Percentiles rank a stretch among this genome's conserved stretches.
Evolutionary conservation across 2,329 filamentous ascomycete species (phyloP).

Genomic region (Venturia nashicola): DNA sequence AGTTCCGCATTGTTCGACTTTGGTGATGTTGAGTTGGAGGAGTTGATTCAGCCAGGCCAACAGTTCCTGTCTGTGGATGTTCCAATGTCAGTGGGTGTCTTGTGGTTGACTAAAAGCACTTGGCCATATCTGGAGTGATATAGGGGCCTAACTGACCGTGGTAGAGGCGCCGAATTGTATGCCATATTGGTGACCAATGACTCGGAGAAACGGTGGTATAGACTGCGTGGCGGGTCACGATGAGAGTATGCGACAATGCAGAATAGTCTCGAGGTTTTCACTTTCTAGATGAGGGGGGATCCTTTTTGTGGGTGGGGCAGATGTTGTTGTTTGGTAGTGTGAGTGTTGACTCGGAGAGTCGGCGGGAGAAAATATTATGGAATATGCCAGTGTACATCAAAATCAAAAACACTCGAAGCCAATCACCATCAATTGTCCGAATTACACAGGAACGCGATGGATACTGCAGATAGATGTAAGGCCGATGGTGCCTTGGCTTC

Average conservation of each 20-base stretch:
- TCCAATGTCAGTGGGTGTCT: not conserved
- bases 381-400: not conserved
- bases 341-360: not conserved
- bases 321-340: not conserved
- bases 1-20: conserved; percentile 97
- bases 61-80: conserved; percentile 73
- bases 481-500: not conserved
- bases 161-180: conserved; percentile 14
- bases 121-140: conserved; percentile 13
- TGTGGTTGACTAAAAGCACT: conserved; percentile 8
- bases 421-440: not conserved
- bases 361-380: not conserved
- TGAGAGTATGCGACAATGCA: not conserved
- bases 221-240: not conserved
- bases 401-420: not conserved
- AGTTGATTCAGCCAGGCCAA: conserved; percentile 95
- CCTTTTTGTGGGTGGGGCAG: not conserved
- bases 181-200: conserved; percentile 13
- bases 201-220: conserved; percentile 12
- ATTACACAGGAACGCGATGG: not conserved
- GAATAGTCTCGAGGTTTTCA: not conserved
- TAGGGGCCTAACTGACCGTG: conserved; percentile 11
- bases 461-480: not conserved
- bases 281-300: not conserved
- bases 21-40: conserved; percentile 91